Evolutionary conservation across 148 eudicot species (phyloP).

Genomic region (Cornus florida): DNA sequence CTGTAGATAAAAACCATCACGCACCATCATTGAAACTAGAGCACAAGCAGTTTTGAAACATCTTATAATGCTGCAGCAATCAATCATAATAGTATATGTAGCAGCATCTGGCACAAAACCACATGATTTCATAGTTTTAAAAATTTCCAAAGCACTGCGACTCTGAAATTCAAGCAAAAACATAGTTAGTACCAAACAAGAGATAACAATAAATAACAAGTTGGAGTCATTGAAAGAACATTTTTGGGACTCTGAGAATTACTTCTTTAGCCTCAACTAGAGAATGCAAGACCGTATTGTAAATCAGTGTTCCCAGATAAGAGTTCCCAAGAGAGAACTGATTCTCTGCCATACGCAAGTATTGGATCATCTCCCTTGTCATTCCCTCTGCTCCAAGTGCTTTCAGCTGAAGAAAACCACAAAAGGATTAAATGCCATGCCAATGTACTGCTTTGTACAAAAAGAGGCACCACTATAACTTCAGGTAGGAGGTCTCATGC

Average conservation of each 20-base stretch:
- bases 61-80: conserved; percentile 65
- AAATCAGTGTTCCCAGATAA: conserved; percentile 34
- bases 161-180: conserved; percentile 40
- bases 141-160: conserved; percentile 57
- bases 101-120: conserved; percentile 54
- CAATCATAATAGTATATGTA: conserved; percentile 76
- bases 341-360: conserved; percentile 52
- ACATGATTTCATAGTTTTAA: conserved; percentile 52
- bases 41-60: conserved; percentile 72
- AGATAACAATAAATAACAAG: neutral
- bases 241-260: conserved; percentile 6
- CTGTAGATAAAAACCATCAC: conserved; percentile 55
- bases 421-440: neutral
- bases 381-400: conserved; percentile 82
- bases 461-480: neutral
- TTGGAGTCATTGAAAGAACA: neutral
- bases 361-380: conserved; percentile 56
- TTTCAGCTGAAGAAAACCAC: conserved; percentile 43
- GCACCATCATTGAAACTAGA: conserved; percentile 70
- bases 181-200: conserved; percentile 5
- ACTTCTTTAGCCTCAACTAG: conserved; percentile 79
- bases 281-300: conserved; percentile 69
- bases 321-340: conserved; percentile 22
- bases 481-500: neutral
- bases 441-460: neutral